Evolutionary conservation across 2,329 filamentous ascomycete genomes (phyloP).

Genomic region (Alternaria metachromatica): DNA sequence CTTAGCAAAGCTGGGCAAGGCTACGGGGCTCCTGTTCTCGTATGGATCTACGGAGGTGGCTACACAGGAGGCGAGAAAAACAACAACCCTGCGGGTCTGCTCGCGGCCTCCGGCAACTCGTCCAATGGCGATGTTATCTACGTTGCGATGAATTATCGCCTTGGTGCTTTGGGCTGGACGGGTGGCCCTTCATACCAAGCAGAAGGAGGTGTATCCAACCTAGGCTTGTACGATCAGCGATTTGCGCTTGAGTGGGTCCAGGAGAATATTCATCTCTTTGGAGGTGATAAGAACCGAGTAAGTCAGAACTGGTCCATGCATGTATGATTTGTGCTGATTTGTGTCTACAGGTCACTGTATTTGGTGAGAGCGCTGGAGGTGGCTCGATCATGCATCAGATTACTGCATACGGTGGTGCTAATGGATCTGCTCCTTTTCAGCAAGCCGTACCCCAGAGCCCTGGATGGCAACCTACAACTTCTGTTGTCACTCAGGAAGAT

Average conservation of each 20-base stretch:
- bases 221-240: constrained; percentile 48
- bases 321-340: background rate
- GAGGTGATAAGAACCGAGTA: constrained; percentile 47
- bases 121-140: constrained; percentile 53
- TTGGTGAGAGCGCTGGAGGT: constrained; percentile 49
- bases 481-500: constrained; percentile 37
- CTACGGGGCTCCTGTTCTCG: constrained; percentile 52
- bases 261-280: constrained; percentile 48
- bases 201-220: constrained; percentile 44
- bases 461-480: constrained; percentile 46
- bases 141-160: constrained; percentile 55
- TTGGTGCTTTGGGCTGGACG: constrained; percentile 50
- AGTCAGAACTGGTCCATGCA: background rate
- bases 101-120: constrained; percentile 52
- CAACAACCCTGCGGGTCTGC: constrained; percentile 50
- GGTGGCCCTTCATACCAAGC: constrained; percentile 44
- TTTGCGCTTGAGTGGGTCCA: constrained; percentile 51
- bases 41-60: constrained; percentile 60
- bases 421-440: constrained; percentile 49
- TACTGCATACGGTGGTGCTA: constrained; percentile 48
- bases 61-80: constrained; percentile 50
- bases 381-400: constrained; percentile 51
- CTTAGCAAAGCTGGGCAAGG: constrained; percentile 43
- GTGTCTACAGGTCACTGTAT: constrained; percentile 31
- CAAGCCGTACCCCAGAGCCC: constrained; percentile 49